Conservation (phyloP, 202 grass and related monocot genomes). For the Saccharum hybrid region DNA sequence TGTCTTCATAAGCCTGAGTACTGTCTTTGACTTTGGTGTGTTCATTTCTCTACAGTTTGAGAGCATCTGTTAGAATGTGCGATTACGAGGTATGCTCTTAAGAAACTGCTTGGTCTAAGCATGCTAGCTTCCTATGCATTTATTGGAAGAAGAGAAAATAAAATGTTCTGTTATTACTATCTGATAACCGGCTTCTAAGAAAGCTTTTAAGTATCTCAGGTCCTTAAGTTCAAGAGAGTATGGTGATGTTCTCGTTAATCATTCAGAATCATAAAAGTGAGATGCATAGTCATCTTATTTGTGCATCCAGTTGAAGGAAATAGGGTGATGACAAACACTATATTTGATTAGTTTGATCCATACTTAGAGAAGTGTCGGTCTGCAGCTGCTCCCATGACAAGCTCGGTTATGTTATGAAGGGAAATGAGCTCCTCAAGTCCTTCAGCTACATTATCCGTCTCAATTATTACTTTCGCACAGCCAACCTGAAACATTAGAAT, state of each 20-base stretch:
- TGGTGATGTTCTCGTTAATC: background rate
- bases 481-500: constrained; percentile 48
- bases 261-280: background rate
- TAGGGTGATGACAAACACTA: background rate
- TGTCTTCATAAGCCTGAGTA: constrained; percentile 59
- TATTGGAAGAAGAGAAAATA: background rate
- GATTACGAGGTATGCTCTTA: background rate
- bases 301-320: background rate
- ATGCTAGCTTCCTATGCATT: background rate
- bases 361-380: constrained; percentile 72
- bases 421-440: constrained; percentile 58
- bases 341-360: constrained; percentile 13
- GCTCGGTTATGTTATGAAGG: constrained; percentile 43
- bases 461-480: constrained; percentile 58
- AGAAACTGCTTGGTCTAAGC: background rate
- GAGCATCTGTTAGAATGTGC: constrained; percentile 12
- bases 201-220: background rate
- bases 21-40: constrained; percentile 69
- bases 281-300: background rate
- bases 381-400: constrained; percentile 76
- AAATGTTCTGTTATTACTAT: background rate
- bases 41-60: constrained; percentile 73
- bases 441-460: constrained; percentile 59
- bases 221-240: background rate
- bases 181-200: background rate